Base-by-base conservation (phyloP, 225 moss, liverwort and hornwort genomes). In the Bryum argenteum region DNA sequence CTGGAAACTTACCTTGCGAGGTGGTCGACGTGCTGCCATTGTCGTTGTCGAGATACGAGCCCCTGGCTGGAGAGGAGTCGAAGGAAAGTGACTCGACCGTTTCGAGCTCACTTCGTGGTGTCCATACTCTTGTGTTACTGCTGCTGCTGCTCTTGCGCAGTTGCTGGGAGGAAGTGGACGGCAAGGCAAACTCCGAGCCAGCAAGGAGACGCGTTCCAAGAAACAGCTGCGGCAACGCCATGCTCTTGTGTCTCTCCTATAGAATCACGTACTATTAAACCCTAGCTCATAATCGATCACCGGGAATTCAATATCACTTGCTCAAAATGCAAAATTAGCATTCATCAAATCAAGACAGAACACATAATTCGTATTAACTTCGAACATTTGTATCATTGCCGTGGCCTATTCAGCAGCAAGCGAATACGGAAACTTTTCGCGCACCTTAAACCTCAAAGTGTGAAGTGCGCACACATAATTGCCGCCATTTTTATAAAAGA, bases 161-260 rank as follows among this genome's bases (percentile, higher is more conserved):
- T 16, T 67, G 63, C 51, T 61, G 20, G 54, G 75, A 75, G 18
- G 77, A 69, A 19, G 56, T 41, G 26, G 76, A 76, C n/a, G 74
- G 77, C 22, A 71, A 12, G 37, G 71, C 70, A 26, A 82, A 80
- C 7, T 82, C 82, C 9, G 85, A 58, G 8, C 48, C 48, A 48
- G 59, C 58, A 10, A 79, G 68, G 8, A 82, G 59, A 39, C 85
- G 79, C 38, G 64, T 71, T 58, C 79, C 82, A 17, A 82, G 73
- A 69, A 82, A 82, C 40, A 73, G 56, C 64, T 82, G 85, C 16
- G 79, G 74, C 77, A 82, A 58, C 65, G 85, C 82, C 85, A 86
- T 85, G 82, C 74, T 77, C 71, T 82, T 73, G 9, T 82, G 82
- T 82, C 82, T 82, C 54, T 22, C 76, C 59, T 50, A 78, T 55